Conservation (phyloP, 2,329 filamentous ascomycete genomes). For the Hymenoscyphus infarciens region DNA sequence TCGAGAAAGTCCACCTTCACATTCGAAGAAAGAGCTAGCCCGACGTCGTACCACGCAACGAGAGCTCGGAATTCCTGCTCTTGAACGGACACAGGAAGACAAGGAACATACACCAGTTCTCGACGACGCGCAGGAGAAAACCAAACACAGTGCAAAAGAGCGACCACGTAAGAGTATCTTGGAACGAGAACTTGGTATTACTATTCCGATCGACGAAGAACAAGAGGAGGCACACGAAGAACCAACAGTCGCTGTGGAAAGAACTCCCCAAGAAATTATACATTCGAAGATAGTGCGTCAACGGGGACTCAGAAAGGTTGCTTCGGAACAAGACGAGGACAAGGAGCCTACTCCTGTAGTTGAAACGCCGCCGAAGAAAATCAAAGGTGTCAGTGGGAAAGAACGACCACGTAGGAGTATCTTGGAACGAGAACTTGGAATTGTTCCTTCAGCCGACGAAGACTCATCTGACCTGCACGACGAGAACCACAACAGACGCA, state of each 20-base stretch:
- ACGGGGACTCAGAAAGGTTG: no score
- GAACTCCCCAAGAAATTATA: no score
- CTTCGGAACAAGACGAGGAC: no score
- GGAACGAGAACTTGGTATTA: slow-evolving; percentile 3
- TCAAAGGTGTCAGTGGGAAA: background rate
- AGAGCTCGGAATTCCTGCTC: background rate
- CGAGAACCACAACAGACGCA: background rate
- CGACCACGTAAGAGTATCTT: background rate
- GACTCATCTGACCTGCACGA: background rate
- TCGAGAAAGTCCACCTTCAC: background rate
- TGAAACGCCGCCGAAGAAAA: no score
- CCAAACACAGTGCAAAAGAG: background rate
- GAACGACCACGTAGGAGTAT: background rate
- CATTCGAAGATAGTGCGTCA: no score
- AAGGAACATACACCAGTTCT: background rate
- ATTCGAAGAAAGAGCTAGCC: background rate
- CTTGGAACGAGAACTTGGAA: slow-evolving; percentile 5
- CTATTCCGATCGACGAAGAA: background rate
- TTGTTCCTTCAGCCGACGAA: background rate
- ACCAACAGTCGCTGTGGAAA: no score
- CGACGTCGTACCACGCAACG: background rate
- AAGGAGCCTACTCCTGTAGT: no score
- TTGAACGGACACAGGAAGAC: background rate
- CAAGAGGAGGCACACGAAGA: no score
- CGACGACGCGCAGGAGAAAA: background rate